Percentiles rank a stretch among this genome's conserved stretches.
Conservation (phyloP, 2,329 filamentous ascomycete genomes). For the Xylariomycetidae sp. region DNA sequence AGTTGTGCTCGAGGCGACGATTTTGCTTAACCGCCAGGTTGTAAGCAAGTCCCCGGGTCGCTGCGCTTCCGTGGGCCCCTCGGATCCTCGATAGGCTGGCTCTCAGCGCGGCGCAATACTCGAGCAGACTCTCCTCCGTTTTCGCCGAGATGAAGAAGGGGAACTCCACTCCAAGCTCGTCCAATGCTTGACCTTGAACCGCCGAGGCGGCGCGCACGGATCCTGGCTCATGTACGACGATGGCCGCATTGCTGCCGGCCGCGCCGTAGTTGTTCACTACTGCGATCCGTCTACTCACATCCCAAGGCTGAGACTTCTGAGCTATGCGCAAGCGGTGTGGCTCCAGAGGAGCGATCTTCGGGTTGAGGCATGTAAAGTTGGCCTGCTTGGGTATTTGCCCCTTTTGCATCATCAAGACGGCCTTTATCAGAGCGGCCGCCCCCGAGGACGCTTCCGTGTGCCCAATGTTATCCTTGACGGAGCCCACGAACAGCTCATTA, state of each 20-base stretch:
- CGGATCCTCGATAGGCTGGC: too few species aligned
- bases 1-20: too few species aligned
- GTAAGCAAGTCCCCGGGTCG: too few species aligned
- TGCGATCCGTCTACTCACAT: not conserved
- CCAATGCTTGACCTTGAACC: too few species aligned
- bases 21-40: too few species aligned
- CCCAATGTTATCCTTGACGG: conserved; percentile 7
- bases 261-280: conserved; percentile 15
- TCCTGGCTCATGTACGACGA: too few species aligned
- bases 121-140: too few species aligned
- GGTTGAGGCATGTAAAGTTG: conserved; percentile 4
- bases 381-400: conserved; percentile 6
- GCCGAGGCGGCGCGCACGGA: too few species aligned
- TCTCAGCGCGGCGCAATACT: too few species aligned
- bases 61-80: too few species aligned
- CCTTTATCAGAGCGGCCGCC: conserved; percentile 5
- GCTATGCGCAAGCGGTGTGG: not conserved
- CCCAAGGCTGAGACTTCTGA: not conserved
- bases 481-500: conserved; percentile 4
- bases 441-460: conserved; percentile 6
- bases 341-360: conserved; percentile 1
- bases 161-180: too few species aligned
- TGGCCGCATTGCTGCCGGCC: conserved; percentile 12
- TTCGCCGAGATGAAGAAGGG: too few species aligned
- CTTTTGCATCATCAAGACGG: conserved; percentile 2